phyloP scores from a whole-genome alignment of 441 rosid species.

The Caryocar brasiliense region DNA sequence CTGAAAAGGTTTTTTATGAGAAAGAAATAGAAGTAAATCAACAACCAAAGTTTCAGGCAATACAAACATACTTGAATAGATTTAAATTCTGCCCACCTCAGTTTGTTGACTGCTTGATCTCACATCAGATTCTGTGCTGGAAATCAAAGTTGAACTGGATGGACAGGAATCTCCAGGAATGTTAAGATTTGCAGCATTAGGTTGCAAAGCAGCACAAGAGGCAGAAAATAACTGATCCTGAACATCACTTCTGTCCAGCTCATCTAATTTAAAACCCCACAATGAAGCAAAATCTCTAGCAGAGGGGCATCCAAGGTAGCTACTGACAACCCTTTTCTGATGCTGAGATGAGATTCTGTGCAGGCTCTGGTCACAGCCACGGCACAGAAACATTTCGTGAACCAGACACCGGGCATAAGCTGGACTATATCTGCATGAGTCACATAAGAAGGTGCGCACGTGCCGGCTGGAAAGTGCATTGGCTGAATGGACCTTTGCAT shows the following conservation, averaged over 20 bases:
- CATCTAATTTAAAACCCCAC: slow-evolving; percentile 53
- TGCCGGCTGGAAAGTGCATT: slow-evolving; percentile 70
- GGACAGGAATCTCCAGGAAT: slow-evolving; percentile 14
- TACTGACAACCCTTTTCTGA: slow-evolving; percentile 31
- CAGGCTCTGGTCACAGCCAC: slow-evolving; percentile 43
- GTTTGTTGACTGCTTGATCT: slow-evolving; percentile 24
- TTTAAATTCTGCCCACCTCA: slow-evolving; percentile 20
- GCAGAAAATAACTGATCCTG: slow-evolving; percentile 13
- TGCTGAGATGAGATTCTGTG: slow-evolving; percentile 43
- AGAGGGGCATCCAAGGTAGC: slow-evolving; percentile 68
- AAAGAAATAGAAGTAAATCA: not conserved
- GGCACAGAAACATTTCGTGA: slow-evolving; percentile 55
- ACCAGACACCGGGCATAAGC: slow-evolving; percentile 42
- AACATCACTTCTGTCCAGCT: slow-evolving; percentile 15
- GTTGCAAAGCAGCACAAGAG: slow-evolving; percentile 14
- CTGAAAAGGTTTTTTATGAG: no score
- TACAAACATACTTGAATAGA: slow-evolving; percentile 1
- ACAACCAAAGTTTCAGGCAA: not conserved
- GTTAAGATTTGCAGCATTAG: slow-evolving; percentile 1
- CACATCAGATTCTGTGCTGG: slow-evolving; percentile 16
- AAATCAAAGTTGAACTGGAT: slow-evolving; percentile 11
- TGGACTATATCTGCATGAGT: slow-evolving; percentile 39
- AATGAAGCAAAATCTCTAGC: slow-evolving; percentile 58
- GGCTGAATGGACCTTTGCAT: slow-evolving; percentile 84
- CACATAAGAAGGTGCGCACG: slow-evolving; percentile 66